These are phyloP conservation scores for Aspergillus sp. DNA, from an alignment of 2,329 filamentous ascomycete species.

Conservation along the genomic window DNA sequence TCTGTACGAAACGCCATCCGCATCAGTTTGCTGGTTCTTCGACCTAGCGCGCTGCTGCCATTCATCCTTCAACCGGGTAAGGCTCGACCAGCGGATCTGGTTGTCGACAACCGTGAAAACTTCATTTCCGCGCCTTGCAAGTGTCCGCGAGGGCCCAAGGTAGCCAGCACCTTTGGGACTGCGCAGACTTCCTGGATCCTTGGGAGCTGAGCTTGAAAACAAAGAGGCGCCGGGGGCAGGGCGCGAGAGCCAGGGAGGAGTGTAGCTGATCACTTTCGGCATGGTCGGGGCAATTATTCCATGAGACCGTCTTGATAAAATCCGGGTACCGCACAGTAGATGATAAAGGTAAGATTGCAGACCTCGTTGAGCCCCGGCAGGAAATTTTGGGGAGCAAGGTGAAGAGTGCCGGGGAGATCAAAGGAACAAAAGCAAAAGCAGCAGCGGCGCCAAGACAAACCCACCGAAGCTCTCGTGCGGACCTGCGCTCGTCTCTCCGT, in stretches of 20 bases:
- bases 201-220: conserved; percentile 61
- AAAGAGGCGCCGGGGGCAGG: conserved; percentile 75
- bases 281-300: conserved; percentile 50
- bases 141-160: conserved; percentile 56
- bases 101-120: conserved; percentile 85
- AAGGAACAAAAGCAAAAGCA: conserved; percentile 1
- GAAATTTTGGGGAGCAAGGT: conserved; percentile 16
- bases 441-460: conserved; percentile 24
- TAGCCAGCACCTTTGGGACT: conserved; percentile 17
- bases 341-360: neutral
- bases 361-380: conserved; percentile 6
- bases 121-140: conserved; percentile 81
- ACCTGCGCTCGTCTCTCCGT: conserved; percentile 7
- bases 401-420: neutral
- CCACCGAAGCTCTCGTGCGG: conserved; percentile 16
- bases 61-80: conserved; percentile 72
- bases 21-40: conserved; percentile 26
- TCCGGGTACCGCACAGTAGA: neutral
- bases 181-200: conserved; percentile 28
- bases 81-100: conserved; percentile 87
- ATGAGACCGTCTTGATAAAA: neutral
- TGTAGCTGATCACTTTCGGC: conserved; percentile 83
- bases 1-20: conserved; percentile 33
- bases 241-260: conserved; percentile 80
- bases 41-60: conserved; percentile 44